Percentiles rank a stretch among this genome's conserved stretches.
Evolutionary conservation across 148 eudicot species (phyloP).

Genomic region (Rhododendron ovatum): DNA sequence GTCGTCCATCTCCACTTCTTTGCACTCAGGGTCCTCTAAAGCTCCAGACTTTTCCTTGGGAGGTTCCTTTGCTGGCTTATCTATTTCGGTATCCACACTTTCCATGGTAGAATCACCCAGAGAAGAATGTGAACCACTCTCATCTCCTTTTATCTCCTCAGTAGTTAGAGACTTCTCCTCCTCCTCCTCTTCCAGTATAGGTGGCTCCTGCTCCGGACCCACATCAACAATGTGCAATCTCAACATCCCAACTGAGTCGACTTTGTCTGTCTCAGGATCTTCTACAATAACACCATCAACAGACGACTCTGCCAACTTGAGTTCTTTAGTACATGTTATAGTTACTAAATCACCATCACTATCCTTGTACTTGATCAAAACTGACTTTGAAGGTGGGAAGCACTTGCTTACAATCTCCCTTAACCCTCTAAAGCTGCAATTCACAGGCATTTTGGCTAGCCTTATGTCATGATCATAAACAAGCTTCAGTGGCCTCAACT

Average conservation of each 20-base stretch:
- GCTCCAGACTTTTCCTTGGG: slow-evolving; percentile 42
- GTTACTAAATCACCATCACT: slow-evolving; percentile 89
- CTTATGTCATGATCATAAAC: slow-evolving; percentile 92
- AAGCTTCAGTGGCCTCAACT: slow-evolving; percentile 78
- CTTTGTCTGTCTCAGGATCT: slow-evolving; percentile 54
- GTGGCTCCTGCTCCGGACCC: slow-evolving; percentile 85
- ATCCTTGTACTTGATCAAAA: slow-evolving; percentile 80
- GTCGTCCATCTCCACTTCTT: slow-evolving; percentile 89
- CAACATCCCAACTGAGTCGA: slow-evolving; percentile 51
- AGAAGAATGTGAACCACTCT: slow-evolving; percentile 57
- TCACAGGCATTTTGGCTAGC: slow-evolving; percentile 81
- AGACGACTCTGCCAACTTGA: slow-evolving; percentile 68
- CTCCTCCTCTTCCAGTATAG: slow-evolving; percentile 51
- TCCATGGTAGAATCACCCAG: slow-evolving; percentile 48
- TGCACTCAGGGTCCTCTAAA: slow-evolving; percentile 56
- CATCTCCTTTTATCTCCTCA: slow-evolving; percentile 52
- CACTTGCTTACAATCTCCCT: slow-evolving; percentile 69
- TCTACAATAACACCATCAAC: slow-evolving; percentile 54
- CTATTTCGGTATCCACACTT: slow-evolving; percentile 44
- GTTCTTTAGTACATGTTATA: slow-evolving; percentile 70
- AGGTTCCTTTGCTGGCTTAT: slow-evolving; percentile 48
- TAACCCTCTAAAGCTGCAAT: slow-evolving; percentile 64
- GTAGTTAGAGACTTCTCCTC: slow-evolving; percentile 51
- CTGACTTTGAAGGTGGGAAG: slow-evolving; percentile 75
- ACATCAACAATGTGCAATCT: slow-evolving; percentile 89